These are phyloP conservation scores for Rhododendron ovatum DNA, from an alignment of 148 eudicot species.

Conservation along the genomic window DNA sequence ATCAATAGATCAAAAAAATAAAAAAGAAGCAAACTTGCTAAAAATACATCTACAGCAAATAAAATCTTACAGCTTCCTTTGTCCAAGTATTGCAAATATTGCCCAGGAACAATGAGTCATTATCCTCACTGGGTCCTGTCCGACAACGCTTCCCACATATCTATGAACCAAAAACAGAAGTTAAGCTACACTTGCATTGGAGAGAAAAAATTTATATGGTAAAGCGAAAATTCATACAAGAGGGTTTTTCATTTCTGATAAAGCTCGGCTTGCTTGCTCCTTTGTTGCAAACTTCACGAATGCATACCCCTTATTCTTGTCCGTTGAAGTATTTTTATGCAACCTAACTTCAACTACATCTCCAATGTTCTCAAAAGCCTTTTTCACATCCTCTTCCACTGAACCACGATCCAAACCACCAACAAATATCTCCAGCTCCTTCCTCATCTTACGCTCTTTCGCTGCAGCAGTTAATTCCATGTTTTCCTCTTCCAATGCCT, in stretches of 20 bases:
- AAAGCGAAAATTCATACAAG: slow-evolving; percentile 39
- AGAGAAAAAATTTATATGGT: neutral
- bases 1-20: neutral
- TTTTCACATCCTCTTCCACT: slow-evolving; percentile 63
- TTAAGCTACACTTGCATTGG: neutral
- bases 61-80: slow-evolving; percentile 69
- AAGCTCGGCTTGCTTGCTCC: slow-evolving; percentile 66
- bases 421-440: slow-evolving; percentile 76
- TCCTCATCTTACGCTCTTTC: slow-evolving; percentile 63
- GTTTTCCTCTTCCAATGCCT: slow-evolving; percentile 44
- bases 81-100: slow-evolving; percentile 94
- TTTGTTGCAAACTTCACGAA: slow-evolving; percentile 78
- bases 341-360: slow-evolving; percentile 69
- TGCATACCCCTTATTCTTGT: slow-evolving; percentile 82
- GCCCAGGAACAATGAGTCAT: slow-evolving; percentile 76
- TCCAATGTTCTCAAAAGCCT: slow-evolving; percentile 65
- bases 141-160: slow-evolving; percentile 80
- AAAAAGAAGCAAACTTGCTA: neutral
- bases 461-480: slow-evolving; percentile 57
- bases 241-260: slow-evolving; percentile 77
- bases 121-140: slow-evolving; percentile 76
- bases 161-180: slow-evolving; percentile 24
- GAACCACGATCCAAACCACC: slow-evolving; percentile 82
- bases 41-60: neutral
- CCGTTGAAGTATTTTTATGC: slow-evolving; percentile 49